Evolutionary conservation across 352 stramenopile genomes (phyloP).

Genomic region (Pythium folliculosum): DNA sequence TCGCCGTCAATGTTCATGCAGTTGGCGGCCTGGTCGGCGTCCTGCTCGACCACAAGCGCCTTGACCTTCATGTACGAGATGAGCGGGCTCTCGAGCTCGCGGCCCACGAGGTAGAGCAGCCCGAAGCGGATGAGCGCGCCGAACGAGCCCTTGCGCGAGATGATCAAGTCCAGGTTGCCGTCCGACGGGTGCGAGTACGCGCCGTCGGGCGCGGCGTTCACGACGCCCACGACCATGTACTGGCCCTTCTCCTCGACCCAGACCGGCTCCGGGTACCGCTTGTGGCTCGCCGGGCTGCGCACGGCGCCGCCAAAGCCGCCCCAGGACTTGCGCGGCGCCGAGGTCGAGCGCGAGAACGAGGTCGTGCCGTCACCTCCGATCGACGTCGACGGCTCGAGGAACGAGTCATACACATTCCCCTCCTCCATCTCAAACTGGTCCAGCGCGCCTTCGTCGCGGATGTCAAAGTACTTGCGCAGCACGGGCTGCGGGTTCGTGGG

Average conservation of each 20-base stretch:
- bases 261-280: slow-evolving; percentile 55
- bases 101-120: slow-evolving; percentile 70
- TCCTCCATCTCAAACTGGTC: slow-evolving; percentile 86
- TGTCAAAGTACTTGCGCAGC: slow-evolving; percentile 74
- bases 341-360: slow-evolving; percentile 27
- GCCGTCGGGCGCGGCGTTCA: slow-evolving; percentile 75
- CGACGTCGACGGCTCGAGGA: slow-evolving; percentile 2
- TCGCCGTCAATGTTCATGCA: slow-evolving; percentile 87
- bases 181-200: slow-evolving; percentile 77
- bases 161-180: slow-evolving; percentile 75
- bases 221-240: slow-evolving; percentile 70
- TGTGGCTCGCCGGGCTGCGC: slow-evolving; percentile 59
- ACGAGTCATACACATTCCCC: slow-evolving; percentile 71
- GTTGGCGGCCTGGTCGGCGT: slow-evolving; percentile 49
- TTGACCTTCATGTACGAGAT: slow-evolving; percentile 85
- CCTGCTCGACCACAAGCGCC: slow-evolving; percentile 61
- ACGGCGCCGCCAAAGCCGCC: slow-evolving; percentile 52
- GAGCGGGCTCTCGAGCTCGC: slow-evolving; percentile 67
- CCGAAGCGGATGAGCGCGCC: slow-evolving; percentile 45
- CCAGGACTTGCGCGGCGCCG: slow-evolving; percentile 59
- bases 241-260: slow-evolving; percentile 67
- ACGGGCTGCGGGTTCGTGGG: slow-evolving; percentile 60
- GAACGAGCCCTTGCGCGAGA: slow-evolving; percentile 68
- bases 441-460: slow-evolving; percentile 67
- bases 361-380: slow-evolving; percentile 34